These are phyloP conservation scores for Gynandropsis gynandra DNA, from an alignment of 345 rosid species.

Conservation along the genomic window DNA sequence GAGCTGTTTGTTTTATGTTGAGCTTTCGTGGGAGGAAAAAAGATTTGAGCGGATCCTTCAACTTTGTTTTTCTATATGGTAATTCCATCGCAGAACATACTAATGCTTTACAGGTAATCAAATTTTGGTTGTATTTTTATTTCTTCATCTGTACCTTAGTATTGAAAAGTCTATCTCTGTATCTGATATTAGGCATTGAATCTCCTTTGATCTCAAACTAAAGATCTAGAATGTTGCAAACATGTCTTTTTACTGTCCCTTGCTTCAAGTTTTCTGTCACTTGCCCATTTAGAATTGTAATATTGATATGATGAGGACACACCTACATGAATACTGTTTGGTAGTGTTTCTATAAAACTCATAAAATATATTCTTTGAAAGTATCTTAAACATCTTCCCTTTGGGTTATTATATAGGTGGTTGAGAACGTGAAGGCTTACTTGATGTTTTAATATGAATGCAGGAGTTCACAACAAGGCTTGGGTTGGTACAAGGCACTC, in stretches of 20 bases:
- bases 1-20: slow-evolving; percentile 68
- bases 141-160: neutral
- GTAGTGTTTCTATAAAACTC: slow-evolving; percentile 4
- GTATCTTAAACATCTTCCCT: neutral
- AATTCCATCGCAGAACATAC: slow-evolving; percentile 62
- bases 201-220: no score
- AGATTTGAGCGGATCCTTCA: slow-evolving; percentile 49
- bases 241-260: slow-evolving; percentile 6
- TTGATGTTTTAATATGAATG: slow-evolving; percentile 17
- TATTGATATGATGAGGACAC: slow-evolving; percentile 10
- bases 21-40: slow-evolving; percentile 65
- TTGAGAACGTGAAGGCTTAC: slow-evolving; percentile 16
- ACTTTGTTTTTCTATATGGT: slow-evolving; percentile 78
- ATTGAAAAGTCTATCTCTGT: neutral
- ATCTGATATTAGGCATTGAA: slow-evolving; percentile 20
- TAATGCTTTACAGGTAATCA: slow-evolving; percentile 68
- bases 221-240: slow-evolving; percentile 8
- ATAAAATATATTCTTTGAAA: neutral
- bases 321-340: slow-evolving; percentile 1
- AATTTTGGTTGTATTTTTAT: slow-evolving; percentile 14
- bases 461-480: slow-evolving; percentile 78
- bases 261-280: slow-evolving; percentile 5
- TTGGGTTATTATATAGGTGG: slow-evolving; percentile 3
- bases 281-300: slow-evolving; percentile 1
- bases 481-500: slow-evolving; percentile 61